Evolutionary conservation across 495 filamentous ascomycete genomes (phyloP).

Genomic region (Hyaloscypha variabilis): DNA sequence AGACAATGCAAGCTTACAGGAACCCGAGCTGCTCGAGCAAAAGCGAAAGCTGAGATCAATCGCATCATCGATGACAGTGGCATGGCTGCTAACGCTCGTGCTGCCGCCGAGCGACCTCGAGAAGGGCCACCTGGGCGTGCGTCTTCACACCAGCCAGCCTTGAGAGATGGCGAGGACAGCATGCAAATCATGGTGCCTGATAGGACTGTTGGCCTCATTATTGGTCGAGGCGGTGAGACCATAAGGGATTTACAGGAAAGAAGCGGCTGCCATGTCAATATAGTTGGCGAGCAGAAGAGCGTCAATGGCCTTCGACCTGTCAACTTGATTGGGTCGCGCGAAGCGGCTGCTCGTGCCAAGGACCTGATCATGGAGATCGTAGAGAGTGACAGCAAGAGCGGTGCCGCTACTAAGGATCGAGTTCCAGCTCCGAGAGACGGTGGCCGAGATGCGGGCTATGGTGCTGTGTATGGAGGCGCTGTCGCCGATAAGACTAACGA

Average conservation of each 20-base stretch:
- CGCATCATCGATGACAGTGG: slow-evolving; percentile 83
- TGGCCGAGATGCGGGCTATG: slow-evolving; percentile 39
- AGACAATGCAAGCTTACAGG: slow-evolving; percentile 81
- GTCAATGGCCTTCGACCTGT: slow-evolving; percentile 81
- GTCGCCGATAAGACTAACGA: slow-evolving; percentile 70
- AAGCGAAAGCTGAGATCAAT: slow-evolving; percentile 75
- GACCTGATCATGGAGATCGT: slow-evolving; percentile 85
- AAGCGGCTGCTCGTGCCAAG: slow-evolving; percentile 69
- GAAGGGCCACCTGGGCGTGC: slow-evolving; percentile 30
- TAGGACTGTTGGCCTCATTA: slow-evolving; percentile 82
- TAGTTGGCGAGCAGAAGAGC: slow-evolving; percentile 83
- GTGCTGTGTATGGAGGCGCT: slow-evolving; percentile 40
- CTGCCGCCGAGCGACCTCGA: slow-evolving; percentile 30
- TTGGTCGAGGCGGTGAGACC: slow-evolving; percentile 82
- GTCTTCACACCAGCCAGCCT: slow-evolving; percentile 46
- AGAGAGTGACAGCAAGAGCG: slow-evolving; percentile 76
- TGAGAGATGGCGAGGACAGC: slow-evolving; percentile 72
- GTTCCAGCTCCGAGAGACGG: slow-evolving; percentile 28
- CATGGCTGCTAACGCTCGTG: slow-evolving; percentile 53
- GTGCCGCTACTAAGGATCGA: slow-evolving; percentile 34
- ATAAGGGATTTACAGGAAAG: slow-evolving; percentile 88
- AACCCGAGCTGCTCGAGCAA: slow-evolving; percentile 60
- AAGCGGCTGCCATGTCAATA: slow-evolving; percentile 85
- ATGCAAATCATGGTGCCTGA: slow-evolving; percentile 90
- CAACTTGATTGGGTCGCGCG: slow-evolving; percentile 74